Conservation (phyloP, 306 rosid species). For the Trifolium pratense region DNA sequence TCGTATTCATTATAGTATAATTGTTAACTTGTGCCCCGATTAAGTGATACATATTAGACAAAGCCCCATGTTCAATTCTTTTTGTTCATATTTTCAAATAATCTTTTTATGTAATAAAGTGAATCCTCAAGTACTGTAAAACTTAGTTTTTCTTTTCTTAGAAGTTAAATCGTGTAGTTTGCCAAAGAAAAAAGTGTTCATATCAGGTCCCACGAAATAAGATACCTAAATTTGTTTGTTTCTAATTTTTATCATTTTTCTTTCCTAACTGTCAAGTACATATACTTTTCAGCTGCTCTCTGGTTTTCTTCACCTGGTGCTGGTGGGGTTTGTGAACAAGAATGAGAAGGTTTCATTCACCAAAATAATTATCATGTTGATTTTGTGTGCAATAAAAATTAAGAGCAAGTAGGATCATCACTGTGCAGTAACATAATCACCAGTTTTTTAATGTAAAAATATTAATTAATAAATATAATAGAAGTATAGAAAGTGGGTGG, state of each 20-base stretch:
- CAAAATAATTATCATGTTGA: conserved; percentile 10
- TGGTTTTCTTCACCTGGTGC: neutral
- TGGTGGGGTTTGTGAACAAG: neutral
- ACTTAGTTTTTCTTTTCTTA: too few species aligned
- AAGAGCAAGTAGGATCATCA: neutral
- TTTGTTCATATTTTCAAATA: neutral
- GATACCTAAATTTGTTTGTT: neutral
- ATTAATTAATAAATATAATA: neutral
- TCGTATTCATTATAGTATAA: too few species aligned
- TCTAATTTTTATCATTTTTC: neutral
- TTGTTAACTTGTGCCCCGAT: too few species aligned
- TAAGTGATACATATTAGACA: too few species aligned
- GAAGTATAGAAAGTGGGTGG: neutral
- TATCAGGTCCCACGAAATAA: neutral
- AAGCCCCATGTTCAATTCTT: neutral
- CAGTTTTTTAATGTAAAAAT: neutral
- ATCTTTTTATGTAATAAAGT: neutral
- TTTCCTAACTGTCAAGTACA: neutral
- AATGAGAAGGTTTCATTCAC: neutral
- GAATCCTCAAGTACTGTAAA: too few species aligned
- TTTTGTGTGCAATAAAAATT: neutral
- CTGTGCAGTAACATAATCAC: neutral
- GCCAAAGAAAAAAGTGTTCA: neutral
- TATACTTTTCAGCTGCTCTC: neutral
- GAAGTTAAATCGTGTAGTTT: neutral